Base-by-base conservation (phyloP, 768 basidiomycete genomes). In the Lactifluus pinguis region DNA sequence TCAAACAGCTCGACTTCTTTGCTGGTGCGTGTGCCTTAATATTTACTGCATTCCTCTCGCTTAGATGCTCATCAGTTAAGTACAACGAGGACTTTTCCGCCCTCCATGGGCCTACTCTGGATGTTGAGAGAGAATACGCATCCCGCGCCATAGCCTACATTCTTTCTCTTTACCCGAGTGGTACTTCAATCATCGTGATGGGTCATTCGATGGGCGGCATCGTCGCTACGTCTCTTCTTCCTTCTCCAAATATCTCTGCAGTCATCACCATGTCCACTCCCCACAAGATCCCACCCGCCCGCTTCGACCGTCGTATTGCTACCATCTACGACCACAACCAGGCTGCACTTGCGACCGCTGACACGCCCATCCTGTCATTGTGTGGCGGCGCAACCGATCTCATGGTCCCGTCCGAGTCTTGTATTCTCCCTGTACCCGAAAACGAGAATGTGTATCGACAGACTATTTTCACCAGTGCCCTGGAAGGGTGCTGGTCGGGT, bases 201-300 rank as follows among this genome's bases (percentile, higher is more conserved):
- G 97, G 89, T 2, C 95, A 98, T 71, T 98, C 95, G 11, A 99
- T 99, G 97, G 97, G 97, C 25, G 97, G 97, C 10, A 76, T 95
- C 50, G 93, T 95, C 5, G 92, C 91, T 9, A 83, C 85, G 0
- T 84, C 89, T 6, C 77, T 95, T 14, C 81, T 95, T 10, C 83
- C 88, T 2, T 82, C 84, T 6, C 65, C 70, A 8, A 72, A 83
- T 56, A 83, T 95, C 44, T 83, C 87, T 9, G 82, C 85, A 0
- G 79, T 98, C 60, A 81, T 98, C 68, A 98, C 97, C n/a, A 90
- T 99, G 89, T 93, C 93, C 0, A 91, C 95, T 0, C 97, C 97
- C 0, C 92, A 97, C 68, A 79, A 79, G 2, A 78, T 93, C 2
- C 89, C 95, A 4, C 95, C 97, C 0, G 91, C 88, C 1, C 83